A percentile compares a stretch with the other conserved stretches of the same genome.
Conservation (phyloP, 805 yeast species). For the Teunomyces kruisii region DNA sequence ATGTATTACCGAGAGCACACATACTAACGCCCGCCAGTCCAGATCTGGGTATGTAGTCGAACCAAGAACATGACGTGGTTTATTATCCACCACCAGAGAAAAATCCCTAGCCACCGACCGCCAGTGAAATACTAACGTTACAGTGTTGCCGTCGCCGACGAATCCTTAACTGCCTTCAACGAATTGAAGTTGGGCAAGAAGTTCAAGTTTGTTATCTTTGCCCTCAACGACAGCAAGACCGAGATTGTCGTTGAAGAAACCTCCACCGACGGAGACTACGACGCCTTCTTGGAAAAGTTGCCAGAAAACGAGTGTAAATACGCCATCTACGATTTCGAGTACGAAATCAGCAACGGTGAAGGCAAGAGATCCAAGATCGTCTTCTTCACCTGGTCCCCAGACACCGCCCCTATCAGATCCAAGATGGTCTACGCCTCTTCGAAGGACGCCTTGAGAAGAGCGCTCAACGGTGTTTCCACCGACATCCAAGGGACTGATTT, state of each 20-base stretch:
- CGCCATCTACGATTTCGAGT: slow-evolving; percentile 96
- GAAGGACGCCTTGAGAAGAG: slow-evolving; percentile 95
- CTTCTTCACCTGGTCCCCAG: slow-evolving; percentile 93
- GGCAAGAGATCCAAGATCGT: slow-evolving; percentile 85
- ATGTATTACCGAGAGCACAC: background rate
- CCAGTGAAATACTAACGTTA: slow-evolving; percentile 16
- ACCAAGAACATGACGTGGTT: background rate
- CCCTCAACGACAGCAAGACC: slow-evolving; percentile 82
- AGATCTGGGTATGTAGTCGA: slow-evolving; percentile 16
- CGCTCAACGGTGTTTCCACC: slow-evolving; percentile 89
- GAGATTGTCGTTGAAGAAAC: slow-evolving; percentile 88
- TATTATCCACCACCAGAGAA: no score
- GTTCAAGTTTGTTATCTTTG: slow-evolving; percentile 77
- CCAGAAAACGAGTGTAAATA: slow-evolving; percentile 97
- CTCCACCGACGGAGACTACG: slow-evolving; percentile 75
- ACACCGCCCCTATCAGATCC: slow-evolving; percentile 89
- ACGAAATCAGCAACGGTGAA: slow-evolving; percentile 84
- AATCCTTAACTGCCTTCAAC: slow-evolving; percentile 90
- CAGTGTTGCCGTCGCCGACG: slow-evolving; percentile 61
- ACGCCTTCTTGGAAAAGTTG: slow-evolving; percentile 78
- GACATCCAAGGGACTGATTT: slow-evolving; percentile 98
- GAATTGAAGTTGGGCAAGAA: slow-evolving; percentile 94
- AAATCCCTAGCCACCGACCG: background rate
- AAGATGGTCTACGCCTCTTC: slow-evolving; percentile 99
- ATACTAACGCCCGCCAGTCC: slow-evolving; percentile 15